Percentiles rank a stretch among this genome's conserved stretches.
These are phyloP conservation scores for Sanguinoderma infundibulare DNA, from an alignment of 1,284 basidiomycete species.

Conservation along the genomic window DNA sequence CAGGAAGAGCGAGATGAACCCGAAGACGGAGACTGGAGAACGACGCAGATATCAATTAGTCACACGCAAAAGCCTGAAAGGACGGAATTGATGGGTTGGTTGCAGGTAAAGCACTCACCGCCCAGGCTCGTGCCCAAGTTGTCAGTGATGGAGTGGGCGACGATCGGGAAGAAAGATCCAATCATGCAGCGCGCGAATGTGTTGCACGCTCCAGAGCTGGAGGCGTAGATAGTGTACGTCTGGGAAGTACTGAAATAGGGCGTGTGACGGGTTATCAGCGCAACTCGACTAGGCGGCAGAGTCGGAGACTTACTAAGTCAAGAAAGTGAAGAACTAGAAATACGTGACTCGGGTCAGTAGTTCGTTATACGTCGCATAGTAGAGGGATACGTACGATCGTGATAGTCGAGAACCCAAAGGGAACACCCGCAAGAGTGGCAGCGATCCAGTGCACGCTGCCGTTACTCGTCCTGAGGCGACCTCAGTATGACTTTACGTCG, in stretches of 20 bases:
- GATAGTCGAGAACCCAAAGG: slow-evolving; percentile 32
- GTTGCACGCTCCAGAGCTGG: slow-evolving; percentile 33
- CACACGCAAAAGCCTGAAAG: too few relatives aligned
- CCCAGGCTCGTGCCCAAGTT: slow-evolving; percentile 35
- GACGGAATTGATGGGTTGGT: too few relatives aligned
- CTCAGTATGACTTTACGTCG: too few relatives aligned
- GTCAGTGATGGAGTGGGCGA: slow-evolving; percentile 29
- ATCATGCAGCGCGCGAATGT: slow-evolving; percentile 31
- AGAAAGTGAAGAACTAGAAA: slow-evolving; percentile 28
- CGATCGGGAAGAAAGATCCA: slow-evolving; percentile 31
- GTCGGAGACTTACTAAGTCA: slow-evolving; percentile 12
- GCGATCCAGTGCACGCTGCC: slow-evolving; percentile 33
- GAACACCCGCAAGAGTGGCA: slow-evolving; percentile 31
- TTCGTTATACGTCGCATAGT: too few relatives aligned
- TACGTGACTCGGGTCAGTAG: too few relatives aligned
- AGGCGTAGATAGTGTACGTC: slow-evolving; percentile 31
- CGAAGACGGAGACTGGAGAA: slow-evolving; percentile 35
- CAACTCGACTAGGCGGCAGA: neutral
- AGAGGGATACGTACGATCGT: slow-evolving; percentile 17
- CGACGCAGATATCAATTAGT: too few relatives aligned
- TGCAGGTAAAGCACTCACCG: slow-evolving; percentile 20
- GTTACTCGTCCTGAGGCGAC: slow-evolving; percentile 33
- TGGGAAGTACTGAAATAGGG: slow-evolving; percentile 23
- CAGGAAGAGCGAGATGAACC: slow-evolving; percentile 31
- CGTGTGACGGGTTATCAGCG: neutral